Percentiles rank a stretch among this genome's conserved stretches.
Conservation (phyloP, 768 basidiomycete genomes). For the Suillus fuscotomentosus region DNA sequence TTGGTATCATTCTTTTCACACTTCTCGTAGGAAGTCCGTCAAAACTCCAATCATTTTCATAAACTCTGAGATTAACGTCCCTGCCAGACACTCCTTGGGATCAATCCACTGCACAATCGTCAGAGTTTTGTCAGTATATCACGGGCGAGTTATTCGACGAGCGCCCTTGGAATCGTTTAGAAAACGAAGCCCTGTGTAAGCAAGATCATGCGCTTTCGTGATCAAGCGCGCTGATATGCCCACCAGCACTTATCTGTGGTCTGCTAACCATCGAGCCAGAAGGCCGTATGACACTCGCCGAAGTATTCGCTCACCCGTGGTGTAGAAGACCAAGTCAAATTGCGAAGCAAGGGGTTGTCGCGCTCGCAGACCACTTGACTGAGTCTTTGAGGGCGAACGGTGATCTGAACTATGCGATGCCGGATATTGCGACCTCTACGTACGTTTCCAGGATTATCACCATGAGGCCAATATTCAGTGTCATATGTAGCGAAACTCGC, state of each 20-base stretch:
- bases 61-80: not conserved
- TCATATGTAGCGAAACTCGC: not conserved
- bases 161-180: constrained; percentile 77
- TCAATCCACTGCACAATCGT: constrained; percentile 76
- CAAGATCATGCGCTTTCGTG: constrained; percentile 4
- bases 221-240: constrained; percentile 2
- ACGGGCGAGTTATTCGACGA: constrained; percentile 72
- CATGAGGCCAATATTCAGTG: not conserved
- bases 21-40: constrained; percentile 84
- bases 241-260: constrained; percentile 68
- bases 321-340: constrained; percentile 71
- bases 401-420: constrained; percentile 71
- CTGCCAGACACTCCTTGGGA: constrained; percentile 94
- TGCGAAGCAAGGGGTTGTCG: constrained; percentile 45
- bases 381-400: constrained; percentile 66
- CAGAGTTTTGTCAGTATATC: constrained; percentile 77
- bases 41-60: constrained; percentile 6
- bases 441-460: constrained; percentile 20
- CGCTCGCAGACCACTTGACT: constrained; percentile 70
- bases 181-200: constrained; percentile 59
- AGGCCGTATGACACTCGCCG: constrained; percentile 61
- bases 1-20: constrained; percentile 92
- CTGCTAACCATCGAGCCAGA: constrained; percentile 72
- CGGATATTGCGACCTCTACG: constrained; percentile 39
- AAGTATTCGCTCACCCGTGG: constrained; percentile 70